Conservation (phyloP, 176 grass and related monocot species). For the Oryza australiensis region DNA sequence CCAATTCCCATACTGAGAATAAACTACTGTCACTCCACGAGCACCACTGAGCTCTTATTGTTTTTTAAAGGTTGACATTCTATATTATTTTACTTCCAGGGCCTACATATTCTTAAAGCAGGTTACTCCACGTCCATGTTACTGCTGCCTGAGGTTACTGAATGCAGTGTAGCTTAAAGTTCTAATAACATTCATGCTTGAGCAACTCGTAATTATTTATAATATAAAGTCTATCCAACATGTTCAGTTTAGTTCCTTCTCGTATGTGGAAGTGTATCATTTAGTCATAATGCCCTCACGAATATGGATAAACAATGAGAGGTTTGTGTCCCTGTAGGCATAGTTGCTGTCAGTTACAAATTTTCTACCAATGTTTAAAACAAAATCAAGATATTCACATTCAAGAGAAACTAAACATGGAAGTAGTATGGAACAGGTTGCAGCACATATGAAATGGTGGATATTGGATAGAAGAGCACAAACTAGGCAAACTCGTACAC, state of each 20-base stretch:
- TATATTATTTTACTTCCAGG: constrained; percentile 17
- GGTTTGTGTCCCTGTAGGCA: not conserved
- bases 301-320: constrained; percentile 1
- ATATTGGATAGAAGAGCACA: not conserved
- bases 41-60: not conserved
- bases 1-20: not conserved
- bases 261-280: constrained; percentile 3
- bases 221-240: not conserved
- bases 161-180: not conserved
- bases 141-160: not conserved
- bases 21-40: constrained; percentile 6
- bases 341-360: not conserved
- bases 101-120: constrained; percentile 18
- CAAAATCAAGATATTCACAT: constrained; percentile 1
- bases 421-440: not conserved
- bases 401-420: not conserved
- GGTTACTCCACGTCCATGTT: not conserved
- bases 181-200: not conserved
- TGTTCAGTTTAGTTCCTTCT: not conserved
- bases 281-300: not conserved
- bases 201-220: not conserved
- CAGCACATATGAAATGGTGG: not conserved
- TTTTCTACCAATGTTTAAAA: not conserved
- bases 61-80: constrained; percentile 3
- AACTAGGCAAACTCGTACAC: not conserved